phyloP scores from a whole-genome alignment of 2,329 filamentous ascomycete genomes.

The Aspergillus hortae region DNA sequence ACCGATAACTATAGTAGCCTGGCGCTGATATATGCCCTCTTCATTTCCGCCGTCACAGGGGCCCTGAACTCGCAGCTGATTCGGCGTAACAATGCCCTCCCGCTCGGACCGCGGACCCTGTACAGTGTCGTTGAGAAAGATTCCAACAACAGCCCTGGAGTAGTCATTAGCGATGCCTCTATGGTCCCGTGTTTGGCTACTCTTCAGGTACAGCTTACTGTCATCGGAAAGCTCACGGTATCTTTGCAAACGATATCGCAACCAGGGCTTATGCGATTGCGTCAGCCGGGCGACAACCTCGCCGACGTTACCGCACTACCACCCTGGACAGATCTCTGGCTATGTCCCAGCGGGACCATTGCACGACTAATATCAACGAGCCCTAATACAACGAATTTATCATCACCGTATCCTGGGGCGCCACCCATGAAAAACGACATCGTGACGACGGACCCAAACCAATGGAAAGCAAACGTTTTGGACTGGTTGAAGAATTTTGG shows the following conservation, averaged over 20 bases:
- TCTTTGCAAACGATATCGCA: slow-evolving; percentile 36
- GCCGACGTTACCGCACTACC: slow-evolving; percentile 15
- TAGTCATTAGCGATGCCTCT: slow-evolving; percentile 23
- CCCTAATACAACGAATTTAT: slow-evolving; percentile 15
- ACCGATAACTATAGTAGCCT: slow-evolving; percentile 29
- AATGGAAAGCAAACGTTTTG: slow-evolving; percentile 36
- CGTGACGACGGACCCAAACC: slow-evolving; percentile 17
- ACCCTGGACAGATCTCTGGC: slow-evolving; percentile 36
- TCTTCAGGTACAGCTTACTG: slow-evolving; percentile 36
- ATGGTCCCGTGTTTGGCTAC: slow-evolving; percentile 32
- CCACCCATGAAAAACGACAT: slow-evolving; percentile 7
- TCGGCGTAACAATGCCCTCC: slow-evolving; percentile 33
- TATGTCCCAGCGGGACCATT: slow-evolving; percentile 38
- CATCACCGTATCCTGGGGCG: slow-evolving; percentile 16
- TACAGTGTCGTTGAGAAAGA: slow-evolving; percentile 33
- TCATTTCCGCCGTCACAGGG: slow-evolving; percentile 38
- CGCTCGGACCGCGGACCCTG: slow-evolving; percentile 39
- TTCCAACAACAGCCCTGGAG: slow-evolving; percentile 25
- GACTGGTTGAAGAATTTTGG: slow-evolving; percentile 38
- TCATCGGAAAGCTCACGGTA: slow-evolving; percentile 34
- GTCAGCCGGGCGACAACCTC: slow-evolving; percentile 16
- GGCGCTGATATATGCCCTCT: slow-evolving; percentile 37
- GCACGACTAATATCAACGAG: slow-evolving; percentile 30
- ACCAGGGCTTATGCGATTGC: slow-evolving; percentile 32
- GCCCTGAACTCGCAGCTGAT: slow-evolving; percentile 35